Evolutionary conservation across 176 grass and related monocot genomes (phyloP).

Genomic region (Bolboschoenus planiculmis): DNA sequence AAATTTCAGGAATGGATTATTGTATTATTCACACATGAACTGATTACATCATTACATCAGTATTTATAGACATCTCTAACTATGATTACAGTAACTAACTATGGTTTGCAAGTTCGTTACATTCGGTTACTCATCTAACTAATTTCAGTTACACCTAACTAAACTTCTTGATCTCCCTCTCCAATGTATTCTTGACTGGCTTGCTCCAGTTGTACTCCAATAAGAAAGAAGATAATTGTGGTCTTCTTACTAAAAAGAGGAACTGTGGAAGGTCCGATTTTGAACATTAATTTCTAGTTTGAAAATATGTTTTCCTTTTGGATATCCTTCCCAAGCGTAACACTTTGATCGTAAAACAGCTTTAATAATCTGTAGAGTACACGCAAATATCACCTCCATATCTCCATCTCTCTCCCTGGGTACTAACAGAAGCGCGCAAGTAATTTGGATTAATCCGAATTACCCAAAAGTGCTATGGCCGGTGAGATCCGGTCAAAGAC

Average conservation of each 20-base stretch:
- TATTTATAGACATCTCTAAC: no score
- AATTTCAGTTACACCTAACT: no score
- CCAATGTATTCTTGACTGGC: no score
- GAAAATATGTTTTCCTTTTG: background rate
- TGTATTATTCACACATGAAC: no score
- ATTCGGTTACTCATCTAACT: no score
- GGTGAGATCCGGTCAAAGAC: background rate
- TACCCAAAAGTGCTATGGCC: background rate
- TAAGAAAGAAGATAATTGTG: background rate
- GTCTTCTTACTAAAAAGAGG: background rate
- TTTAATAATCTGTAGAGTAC: background rate
- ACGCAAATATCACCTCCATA: background rate
- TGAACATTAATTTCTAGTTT: background rate
- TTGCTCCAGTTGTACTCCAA: no score
- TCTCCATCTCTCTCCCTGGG: background rate
- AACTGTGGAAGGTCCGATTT: background rate
- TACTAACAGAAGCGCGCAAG: background rate
- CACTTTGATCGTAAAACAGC: background rate
- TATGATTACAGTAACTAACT: no score
- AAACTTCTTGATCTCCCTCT: no score
- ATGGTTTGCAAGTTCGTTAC: no score
- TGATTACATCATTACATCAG: no score
- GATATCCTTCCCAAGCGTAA: background rate
- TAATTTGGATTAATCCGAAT: background rate
- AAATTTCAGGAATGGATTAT: no score